Evolutionary conservation across 2,329 filamentous ascomycete genomes (phyloP).

Genomic region (Pseudocercospora crystallina): DNA sequence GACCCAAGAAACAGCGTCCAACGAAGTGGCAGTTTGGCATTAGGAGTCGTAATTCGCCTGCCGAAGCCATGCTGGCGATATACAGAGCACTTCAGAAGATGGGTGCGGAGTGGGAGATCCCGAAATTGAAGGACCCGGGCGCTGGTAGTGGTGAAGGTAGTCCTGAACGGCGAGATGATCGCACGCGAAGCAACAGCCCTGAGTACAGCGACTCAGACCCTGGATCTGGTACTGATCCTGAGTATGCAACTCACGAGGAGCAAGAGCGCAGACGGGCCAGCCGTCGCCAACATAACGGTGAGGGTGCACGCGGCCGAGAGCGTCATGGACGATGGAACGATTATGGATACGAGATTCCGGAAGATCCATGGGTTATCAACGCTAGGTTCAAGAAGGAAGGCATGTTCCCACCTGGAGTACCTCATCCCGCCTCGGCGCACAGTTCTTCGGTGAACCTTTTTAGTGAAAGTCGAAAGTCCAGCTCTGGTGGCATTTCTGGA

Average conservation of each 20-base stretch:
- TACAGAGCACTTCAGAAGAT: constrained; percentile 88
- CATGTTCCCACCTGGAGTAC: constrained; percentile 57
- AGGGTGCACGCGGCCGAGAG: constrained; percentile 35
- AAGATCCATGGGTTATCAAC: constrained; percentile 91
- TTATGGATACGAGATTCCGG: constrained; percentile 75
- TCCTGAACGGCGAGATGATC: constrained; percentile 26
- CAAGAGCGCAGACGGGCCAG: constrained; percentile 32
- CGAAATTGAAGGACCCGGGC: constrained; percentile 34
- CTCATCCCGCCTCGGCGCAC: constrained; percentile 52
- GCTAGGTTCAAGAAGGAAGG: constrained; percentile 85
- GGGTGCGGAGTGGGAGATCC: constrained; percentile 80
- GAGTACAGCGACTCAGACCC: constrained; percentile 41
- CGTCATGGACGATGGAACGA: constrained; percentile 49
- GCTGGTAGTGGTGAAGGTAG: constrained; percentile 40
- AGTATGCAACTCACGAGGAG: constrained; percentile 38
- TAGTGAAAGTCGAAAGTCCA: constrained; percentile 18
- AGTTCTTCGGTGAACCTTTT: constrained; percentile 49
- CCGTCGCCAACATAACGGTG: constrained; percentile 19
- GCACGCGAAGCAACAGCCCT: constrained; percentile 33
- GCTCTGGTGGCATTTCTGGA: constrained; percentile 29
- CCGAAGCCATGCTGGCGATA: constrained; percentile 91
- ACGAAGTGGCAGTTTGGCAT: constrained; percentile 99
- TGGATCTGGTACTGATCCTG: constrained; percentile 39
- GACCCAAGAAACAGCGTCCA: constrained; percentile 69
- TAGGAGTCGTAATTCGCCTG: constrained; percentile 86